Evolutionary conservation across 2,329 filamentous ascomycete genomes (phyloP).

Genomic region (Thermoascus crustaceus): DNA sequence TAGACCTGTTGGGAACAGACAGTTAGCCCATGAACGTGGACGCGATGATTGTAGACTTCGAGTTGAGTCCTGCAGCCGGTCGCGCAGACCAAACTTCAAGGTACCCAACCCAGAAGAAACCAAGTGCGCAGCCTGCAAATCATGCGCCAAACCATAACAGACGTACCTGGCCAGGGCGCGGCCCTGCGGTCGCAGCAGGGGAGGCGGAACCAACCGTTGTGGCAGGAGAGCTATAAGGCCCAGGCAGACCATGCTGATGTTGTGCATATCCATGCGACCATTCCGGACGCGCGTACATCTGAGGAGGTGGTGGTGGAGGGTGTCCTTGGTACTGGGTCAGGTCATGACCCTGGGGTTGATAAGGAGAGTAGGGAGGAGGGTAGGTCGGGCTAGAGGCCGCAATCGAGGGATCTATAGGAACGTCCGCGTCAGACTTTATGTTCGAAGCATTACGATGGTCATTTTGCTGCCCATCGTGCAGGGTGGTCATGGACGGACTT

Average conservation of each 20-base stretch:
- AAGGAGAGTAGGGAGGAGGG: slow-evolving; percentile 78
- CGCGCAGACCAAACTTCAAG: too few species aligned
- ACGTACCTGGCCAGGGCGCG: slow-evolving; percentile 56
- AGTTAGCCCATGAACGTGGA: background rate
- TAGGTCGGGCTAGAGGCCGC: slow-evolving; percentile 89
- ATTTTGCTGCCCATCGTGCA: slow-evolving; percentile 68
- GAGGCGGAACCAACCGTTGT: slow-evolving; percentile 53
- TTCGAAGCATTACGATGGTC: slow-evolving; percentile 60
- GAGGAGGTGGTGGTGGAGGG: slow-evolving; percentile 37
- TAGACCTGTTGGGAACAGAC: slow-evolving; percentile 58
- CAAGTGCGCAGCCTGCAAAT: slow-evolving; percentile 21
- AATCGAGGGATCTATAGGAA: slow-evolving; percentile 99
- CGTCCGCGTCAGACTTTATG: slow-evolving; percentile 88
- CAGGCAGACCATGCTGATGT: slow-evolving; percentile 41
- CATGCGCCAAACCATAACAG: slow-evolving; percentile 29
- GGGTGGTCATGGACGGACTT: slow-evolving; percentile 92
- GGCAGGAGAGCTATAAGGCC: slow-evolving; percentile 44
- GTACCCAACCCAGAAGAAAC: too few species aligned
- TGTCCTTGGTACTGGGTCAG: slow-evolving; percentile 63
- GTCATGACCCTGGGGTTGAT: slow-evolving; percentile 72
- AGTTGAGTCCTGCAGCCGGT: too few species aligned
- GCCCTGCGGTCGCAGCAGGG: slow-evolving; percentile 52
- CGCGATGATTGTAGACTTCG: too few species aligned
- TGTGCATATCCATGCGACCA: slow-evolving; percentile 40
- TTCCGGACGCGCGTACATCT: slow-evolving; percentile 41